Percentiles rank a stretch among this genome's conserved stretches.
Evolutionary conservation across 2,329 filamentous ascomycete species (phyloP).

Genomic region (Fusarium protoensiforme): DNA sequence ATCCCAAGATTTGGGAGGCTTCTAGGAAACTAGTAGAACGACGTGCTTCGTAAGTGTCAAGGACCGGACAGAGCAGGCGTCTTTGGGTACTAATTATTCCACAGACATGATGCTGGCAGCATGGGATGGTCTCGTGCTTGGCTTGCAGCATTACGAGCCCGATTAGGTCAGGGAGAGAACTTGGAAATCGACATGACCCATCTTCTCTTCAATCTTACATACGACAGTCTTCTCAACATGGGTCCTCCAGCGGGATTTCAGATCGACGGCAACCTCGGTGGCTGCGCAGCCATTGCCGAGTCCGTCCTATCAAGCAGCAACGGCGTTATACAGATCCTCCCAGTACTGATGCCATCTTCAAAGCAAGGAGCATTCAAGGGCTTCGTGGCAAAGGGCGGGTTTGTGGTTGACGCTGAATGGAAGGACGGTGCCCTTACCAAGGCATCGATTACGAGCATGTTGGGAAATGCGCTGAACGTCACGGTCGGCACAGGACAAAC

Average conservation of each 20-base stretch:
- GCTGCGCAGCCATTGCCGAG: constrained; percentile 1
- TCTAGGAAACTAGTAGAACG: background rate
- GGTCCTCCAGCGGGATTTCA: constrained; percentile 3
- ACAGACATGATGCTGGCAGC: background rate
- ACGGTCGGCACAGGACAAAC: background rate
- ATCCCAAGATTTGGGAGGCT: background rate
- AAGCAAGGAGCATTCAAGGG: background rate
- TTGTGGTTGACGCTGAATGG: constrained; percentile 16
- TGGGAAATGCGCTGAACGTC: background rate
- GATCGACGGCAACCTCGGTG: constrained; percentile 1
- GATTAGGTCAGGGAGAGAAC: background rate
- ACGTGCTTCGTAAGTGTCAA: background rate
- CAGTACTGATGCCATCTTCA: background rate
- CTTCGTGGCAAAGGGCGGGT: constrained; percentile 5
- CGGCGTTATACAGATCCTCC: background rate
- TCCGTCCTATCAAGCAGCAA: background rate
- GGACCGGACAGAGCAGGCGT: background rate
- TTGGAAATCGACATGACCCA: background rate
- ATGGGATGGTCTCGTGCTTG: background rate
- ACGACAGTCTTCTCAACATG: background rate
- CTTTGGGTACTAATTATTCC: background rate
- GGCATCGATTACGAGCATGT: background rate
- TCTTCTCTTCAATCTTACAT: background rate
- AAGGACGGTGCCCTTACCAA: background rate
- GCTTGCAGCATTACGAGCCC: background rate